These are phyloP conservation scores for Tylopilus vinaceipallidus DNA, from an alignment of 768 basidiomycete genomes.

Conservation along the genomic window DNA sequence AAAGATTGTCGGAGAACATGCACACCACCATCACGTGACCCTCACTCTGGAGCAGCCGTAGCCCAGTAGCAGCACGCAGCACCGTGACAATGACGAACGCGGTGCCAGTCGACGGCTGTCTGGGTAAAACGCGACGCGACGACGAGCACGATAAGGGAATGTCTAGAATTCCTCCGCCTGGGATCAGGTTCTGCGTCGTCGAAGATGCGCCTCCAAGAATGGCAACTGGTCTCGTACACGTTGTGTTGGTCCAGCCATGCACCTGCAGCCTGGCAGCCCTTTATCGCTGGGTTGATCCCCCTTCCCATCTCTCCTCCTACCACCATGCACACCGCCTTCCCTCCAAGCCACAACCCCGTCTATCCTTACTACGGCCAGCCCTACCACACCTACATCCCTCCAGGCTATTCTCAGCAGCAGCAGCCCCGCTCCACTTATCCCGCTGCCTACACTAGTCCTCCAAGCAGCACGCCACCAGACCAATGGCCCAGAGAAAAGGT, in stretches of 20 bases:
- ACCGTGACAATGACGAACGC: neutral
- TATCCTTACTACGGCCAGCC: constrained; percentile 49
- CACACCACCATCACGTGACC: constrained; percentile 14
- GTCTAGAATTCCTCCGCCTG: neutral
- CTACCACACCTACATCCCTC: constrained; percentile 37
- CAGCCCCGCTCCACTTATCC: constrained; percentile 16
- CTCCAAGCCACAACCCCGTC: constrained; percentile 38
- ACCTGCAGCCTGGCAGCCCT: constrained; percentile 12
- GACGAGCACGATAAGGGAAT: neutral
- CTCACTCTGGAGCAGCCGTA: neutral
- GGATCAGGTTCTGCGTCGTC: neutral
- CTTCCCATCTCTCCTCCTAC: constrained; percentile 1
- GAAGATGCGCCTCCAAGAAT: constrained; percentile 33
- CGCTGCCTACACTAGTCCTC: constrained; percentile 23
- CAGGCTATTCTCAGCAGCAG: constrained; percentile 26
- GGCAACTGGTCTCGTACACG: constrained; percentile 25
- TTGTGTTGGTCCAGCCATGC: constrained; percentile 26
- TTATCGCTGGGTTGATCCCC: constrained; percentile 12
- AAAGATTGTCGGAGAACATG: neutral
- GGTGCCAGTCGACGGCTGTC: neutral
- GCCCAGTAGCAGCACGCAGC: neutral
- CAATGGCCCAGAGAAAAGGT: constrained; percentile 36
- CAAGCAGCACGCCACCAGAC: constrained; percentile 32
- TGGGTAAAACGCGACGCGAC: neutral
- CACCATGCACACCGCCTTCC: constrained; percentile 33